Percentiles rank a stretch among this genome's conserved stretches.
These are phyloP conservation scores for Apostasia ramifera DNA, from an alignment of 106 monocot species.

Conservation along the genomic window DNA sequence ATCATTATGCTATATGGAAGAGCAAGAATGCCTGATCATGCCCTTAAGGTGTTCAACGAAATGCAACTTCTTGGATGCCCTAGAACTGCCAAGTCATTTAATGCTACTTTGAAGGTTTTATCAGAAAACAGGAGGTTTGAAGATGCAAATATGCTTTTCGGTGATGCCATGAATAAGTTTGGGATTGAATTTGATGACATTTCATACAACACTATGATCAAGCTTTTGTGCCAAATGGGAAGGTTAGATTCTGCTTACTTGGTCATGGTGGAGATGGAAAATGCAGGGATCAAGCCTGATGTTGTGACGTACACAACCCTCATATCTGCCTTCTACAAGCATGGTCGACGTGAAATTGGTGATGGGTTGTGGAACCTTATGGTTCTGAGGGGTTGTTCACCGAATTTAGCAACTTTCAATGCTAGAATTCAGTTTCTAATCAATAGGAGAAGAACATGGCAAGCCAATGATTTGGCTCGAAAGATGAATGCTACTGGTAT, in stretches of 20 bases:
- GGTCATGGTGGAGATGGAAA: conserved; percentile 73
- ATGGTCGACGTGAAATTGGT: conserved; percentile 56
- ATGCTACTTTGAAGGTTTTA: conserved; percentile 74
- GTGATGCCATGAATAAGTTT: conserved; percentile 23
- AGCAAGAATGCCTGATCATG: conserved; percentile 76
- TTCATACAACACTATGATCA: conserved; percentile 74
- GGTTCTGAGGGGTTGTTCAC: conserved; percentile 56
- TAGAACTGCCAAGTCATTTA: conserved; percentile 76
- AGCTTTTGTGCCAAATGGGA: conserved; percentile 54
- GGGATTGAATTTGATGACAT: conserved; percentile 67
- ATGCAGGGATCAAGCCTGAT: conserved; percentile 51
- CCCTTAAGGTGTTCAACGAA: conserved; percentile 49
- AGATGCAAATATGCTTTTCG: conserved; percentile 25
- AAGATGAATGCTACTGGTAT: conserved; percentile 53
- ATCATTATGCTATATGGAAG: conserved; percentile 73
- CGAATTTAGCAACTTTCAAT: conserved; percentile 82
- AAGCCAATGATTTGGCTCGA: conserved; percentile 53
- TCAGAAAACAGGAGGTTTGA: conserved; percentile 30
- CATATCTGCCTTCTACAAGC: conserved; percentile 74
- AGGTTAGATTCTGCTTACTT: conserved; percentile 48
- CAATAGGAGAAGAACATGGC: conserved; percentile 58
- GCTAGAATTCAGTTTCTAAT: conserved; percentile 84
- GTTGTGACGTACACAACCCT: conserved; percentile 86
- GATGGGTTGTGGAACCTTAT: conserved; percentile 97
- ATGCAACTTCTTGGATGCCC: conserved; percentile 71